Base-by-base conservation (phyloP, 768 basidiomycete species). In the Phanerodontia chrysosporium region DNA sequence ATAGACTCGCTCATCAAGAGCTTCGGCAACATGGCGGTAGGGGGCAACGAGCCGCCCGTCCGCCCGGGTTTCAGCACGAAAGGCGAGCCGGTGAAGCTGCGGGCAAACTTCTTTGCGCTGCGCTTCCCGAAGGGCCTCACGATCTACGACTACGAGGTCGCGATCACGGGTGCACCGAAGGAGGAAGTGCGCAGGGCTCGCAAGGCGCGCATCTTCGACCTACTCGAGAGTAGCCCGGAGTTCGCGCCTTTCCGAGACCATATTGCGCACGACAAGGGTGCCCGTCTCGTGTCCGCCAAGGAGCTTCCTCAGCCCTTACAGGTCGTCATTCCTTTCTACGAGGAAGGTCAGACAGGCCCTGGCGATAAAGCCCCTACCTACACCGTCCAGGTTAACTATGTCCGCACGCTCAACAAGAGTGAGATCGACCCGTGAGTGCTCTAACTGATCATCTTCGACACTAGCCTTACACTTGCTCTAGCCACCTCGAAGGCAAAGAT, bases 31-130 rank as follows among this genome's bases (percentile, higher is more conserved):
- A 6, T 32, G 13, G 18, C 5, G 44, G 14, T 29, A 29, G 27
- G 45, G 9, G 45, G 44, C 30, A 25, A 44, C 2, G 58, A 67
- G 45, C 69, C 67, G 59, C 84, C 85, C 9, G 71, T 82, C 5
- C 78, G 84, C 21, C 83, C 84, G 1, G 83, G 82, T 0, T 88
- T 73, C 60, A 85, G 85, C 9, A 83, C 78, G 0, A 59, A 70
- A 2, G 85, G 85, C 21, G 73, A 53, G 6, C 62, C 75, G 0
- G 76, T 83, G 62, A 78, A 69, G 0, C 68, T 87, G 18, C 78
- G 87, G 1, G 76, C 86, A 22, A 89, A 88, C 66, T 86, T 86
- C 71, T 87, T 86, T 67, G 65, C 83, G 0, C 62, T 88, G 12
- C 76, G 67, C 29, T 63, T 81, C 21, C 76, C 77, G 1, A 76